These are phyloP conservation scores for Choiromyces venosus DNA, from an alignment of 495 filamentous ascomycete genomes.

Conservation along the genomic window DNA sequence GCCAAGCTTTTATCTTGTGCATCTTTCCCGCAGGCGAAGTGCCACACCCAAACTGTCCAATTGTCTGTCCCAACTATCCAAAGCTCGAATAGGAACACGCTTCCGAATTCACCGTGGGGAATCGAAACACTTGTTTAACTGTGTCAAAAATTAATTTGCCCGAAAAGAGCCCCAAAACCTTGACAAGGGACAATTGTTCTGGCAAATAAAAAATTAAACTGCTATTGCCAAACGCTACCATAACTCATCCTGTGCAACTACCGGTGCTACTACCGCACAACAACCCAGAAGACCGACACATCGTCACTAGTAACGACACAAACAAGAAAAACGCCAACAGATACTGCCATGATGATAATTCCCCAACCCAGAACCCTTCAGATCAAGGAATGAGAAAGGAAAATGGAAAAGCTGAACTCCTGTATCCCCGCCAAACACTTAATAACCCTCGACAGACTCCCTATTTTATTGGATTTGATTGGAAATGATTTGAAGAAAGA, in stretches of 20 bases:
- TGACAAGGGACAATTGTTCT: neutral
- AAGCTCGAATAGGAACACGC: neutral
- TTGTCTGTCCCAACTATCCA: neutral
- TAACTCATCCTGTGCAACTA: neutral
- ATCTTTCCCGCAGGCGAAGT: neutral
- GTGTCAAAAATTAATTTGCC: neutral
- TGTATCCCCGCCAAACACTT: conserved; percentile 27
- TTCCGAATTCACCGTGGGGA: neutral
- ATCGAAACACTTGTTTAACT: neutral
- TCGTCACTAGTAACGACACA: neutral
- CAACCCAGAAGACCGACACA: neutral
- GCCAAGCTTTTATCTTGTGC: neutral
- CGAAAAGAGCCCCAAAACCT: neutral
- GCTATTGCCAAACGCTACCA: neutral
- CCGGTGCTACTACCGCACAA: neutral
- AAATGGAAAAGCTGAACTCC: conserved; percentile 35
- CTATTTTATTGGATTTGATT: no score
- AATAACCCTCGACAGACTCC: conserved; percentile 26
- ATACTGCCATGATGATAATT: neutral
- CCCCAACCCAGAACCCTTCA: neutral
- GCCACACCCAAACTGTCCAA: neutral
- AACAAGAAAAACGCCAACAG: neutral
- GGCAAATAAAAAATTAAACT: neutral
- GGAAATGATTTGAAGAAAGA: neutral
- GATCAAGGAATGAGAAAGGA: neutral